phyloP scores from a whole-genome alignment of 129 eudicot genomes.

The Oenanthe sinensis region DNA sequence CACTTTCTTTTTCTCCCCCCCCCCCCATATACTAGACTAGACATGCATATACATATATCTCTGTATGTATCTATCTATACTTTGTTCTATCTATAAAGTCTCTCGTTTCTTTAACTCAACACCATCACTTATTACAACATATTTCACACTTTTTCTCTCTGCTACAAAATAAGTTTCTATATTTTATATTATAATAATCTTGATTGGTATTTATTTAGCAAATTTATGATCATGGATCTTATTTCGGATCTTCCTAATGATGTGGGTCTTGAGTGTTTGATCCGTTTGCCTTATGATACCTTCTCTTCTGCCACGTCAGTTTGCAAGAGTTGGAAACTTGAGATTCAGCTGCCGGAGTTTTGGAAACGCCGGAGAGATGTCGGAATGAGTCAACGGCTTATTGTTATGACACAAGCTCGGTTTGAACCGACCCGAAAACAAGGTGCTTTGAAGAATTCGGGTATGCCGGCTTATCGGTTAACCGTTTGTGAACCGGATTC shows the following conservation, averaged over 20 bases:
- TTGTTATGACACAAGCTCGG: conserved; percentile 45
- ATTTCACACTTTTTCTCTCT: not conserved
- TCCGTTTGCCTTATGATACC: conserved; percentile 28
- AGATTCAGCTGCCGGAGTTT: conserved; percentile 27
- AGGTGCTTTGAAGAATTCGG: conserved; percentile 23
- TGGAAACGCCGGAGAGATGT: conserved; percentile 18
- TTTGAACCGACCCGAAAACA: conserved; percentile 18
- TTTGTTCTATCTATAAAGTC: not conserved
- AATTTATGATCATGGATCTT: conserved; percentile 18
- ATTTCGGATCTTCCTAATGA: conserved; percentile 30
- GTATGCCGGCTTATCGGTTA: conserved; percentile 44
- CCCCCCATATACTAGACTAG: not conserved
- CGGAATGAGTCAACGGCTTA: conserved; percentile 19
- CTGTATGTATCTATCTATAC: not conserved
- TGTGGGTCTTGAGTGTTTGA: conserved; percentile 31
- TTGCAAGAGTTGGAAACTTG: conserved; percentile 23
- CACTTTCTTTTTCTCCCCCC: not conserved
- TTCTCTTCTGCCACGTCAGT: conserved; percentile 25
- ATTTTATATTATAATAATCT: not conserved
- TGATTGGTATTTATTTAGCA: not conserved
- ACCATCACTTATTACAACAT: not conserved
- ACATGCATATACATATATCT: not conserved
- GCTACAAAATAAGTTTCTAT: not conserved
- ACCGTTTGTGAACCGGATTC: conserved; percentile 54
- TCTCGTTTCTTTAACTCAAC: not conserved